phyloP scores from a whole-genome alignment of 1,139 yeast genomes.

The Candida anutae region DNA sequence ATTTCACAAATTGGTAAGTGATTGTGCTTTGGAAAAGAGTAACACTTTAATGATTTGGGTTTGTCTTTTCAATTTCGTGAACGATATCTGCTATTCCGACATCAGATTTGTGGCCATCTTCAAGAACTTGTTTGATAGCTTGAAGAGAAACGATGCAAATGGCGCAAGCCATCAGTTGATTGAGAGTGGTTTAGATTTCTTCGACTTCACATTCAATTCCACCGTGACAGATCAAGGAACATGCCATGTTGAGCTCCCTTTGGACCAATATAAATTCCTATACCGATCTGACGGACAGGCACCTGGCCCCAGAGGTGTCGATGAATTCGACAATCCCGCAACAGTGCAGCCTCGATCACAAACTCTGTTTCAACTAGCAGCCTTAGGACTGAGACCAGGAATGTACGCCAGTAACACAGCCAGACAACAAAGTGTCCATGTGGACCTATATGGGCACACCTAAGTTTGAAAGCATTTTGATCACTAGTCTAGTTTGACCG shows the following conservation, averaged over 20 bases:
- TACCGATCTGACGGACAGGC: constrained; percentile 6
- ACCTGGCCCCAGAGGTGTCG: too few species aligned
- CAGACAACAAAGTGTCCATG: constrained; percentile 25
- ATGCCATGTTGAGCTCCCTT: constrained; percentile 1
- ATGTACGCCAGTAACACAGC: constrained; percentile 9
- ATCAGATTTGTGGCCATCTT: constrained; percentile 14
- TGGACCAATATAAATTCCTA: constrained; percentile 11
- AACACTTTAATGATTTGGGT: constrained; percentile 18
- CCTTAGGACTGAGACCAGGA: neutral
- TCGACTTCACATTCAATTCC: constrained; percentile 14
- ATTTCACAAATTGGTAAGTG: constrained; percentile 6
- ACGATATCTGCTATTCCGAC: constrained; percentile 25
- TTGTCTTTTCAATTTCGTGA: constrained; percentile 19
- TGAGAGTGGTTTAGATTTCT: constrained; percentile 17
- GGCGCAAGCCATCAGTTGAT: constrained; percentile 14
- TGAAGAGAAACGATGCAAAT: constrained; percentile 7
- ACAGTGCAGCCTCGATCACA: too few species aligned
- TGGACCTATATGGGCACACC: constrained; percentile 17
- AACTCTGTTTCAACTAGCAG: too few species aligned
- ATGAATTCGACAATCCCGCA: too few species aligned
- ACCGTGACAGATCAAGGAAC: neutral
- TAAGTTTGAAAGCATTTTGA: neutral
- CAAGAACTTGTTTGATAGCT: constrained; percentile 13
- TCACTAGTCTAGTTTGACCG: too few species aligned
- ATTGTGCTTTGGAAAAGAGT: constrained; percentile 1